These are phyloP conservation scores for Phytophthora crassamura DNA, from an alignment of 352 stramenopile species.

Conservation along the genomic window DNA sequence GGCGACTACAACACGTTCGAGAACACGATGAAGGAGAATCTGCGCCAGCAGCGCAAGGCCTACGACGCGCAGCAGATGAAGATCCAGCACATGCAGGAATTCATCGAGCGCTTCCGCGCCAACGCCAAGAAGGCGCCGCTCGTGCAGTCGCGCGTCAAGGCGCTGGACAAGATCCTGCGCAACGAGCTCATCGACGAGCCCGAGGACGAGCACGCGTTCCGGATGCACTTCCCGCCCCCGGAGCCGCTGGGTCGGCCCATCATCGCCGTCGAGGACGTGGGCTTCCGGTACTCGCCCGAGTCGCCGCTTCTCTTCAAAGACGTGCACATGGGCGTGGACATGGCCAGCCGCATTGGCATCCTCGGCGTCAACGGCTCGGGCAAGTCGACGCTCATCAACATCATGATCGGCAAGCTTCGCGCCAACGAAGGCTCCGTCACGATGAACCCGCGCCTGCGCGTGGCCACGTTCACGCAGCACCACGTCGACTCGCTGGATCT, in stretches of 20 bases:
- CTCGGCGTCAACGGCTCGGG: conserved; percentile 93
- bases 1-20: conserved; percentile 98
- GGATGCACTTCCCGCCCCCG: conserved; percentile 95
- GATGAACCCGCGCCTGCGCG: conserved; percentile 91
- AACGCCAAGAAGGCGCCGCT: conserved; percentile 96
- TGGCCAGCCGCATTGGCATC: conserved; percentile 94
- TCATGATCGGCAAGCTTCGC: conserved; percentile 95
- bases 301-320: conserved; percentile 77
- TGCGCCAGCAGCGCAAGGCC: conserved; percentile 93
- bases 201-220: conserved; percentile 93
- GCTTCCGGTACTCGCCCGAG: conserved; percentile 76
- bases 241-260: conserved; percentile 95
- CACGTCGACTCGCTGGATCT: conserved; percentile 96
- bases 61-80: conserved; percentile 91
- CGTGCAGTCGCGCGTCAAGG: conserved; percentile 97
- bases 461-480: conserved; percentile 98
- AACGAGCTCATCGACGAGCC: conserved; percentile 93
- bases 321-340: conserved; percentile 98
- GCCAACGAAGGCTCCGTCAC: conserved; percentile 88
- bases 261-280: conserved; percentile 92
- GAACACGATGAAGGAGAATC: conserved; percentile 92
- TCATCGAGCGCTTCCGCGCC: conserved; percentile 96
- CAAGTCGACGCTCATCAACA: conserved; percentile 97
- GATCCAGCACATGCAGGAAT: conserved; percentile 97
- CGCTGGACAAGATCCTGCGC: conserved; percentile 85